phyloP scores from a whole-genome alignment of 306 rosid species.

The Prunus kanzakura region DNA sequence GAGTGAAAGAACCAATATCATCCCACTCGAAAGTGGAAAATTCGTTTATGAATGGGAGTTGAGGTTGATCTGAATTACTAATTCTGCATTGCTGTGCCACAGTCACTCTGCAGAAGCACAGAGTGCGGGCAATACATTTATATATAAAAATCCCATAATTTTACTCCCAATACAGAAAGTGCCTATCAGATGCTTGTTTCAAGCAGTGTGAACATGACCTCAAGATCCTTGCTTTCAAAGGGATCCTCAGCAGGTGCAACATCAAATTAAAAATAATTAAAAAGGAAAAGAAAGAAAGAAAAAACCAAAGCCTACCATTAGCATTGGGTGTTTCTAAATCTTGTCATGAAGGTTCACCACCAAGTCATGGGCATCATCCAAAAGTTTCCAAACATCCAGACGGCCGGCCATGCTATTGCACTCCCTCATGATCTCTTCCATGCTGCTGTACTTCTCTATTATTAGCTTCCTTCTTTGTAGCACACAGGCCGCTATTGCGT shows the following conservation, averaged over 20 bases:
- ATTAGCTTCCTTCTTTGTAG: conserved; percentile 25
- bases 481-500: conserved; percentile 25
- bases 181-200: conserved; percentile 12
- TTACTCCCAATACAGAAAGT: conserved; percentile 10
- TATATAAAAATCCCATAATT: conserved; percentile 4
- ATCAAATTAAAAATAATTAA: not conserved
- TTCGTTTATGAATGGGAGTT: not conserved
- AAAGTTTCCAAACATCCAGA: conserved; percentile 31
- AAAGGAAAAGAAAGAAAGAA: not conserved
- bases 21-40: not conserved
- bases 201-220: conserved; percentile 6
- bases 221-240: conserved; percentile 6
- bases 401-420: conserved; percentile 29
- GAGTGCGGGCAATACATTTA: conserved; percentile 12
- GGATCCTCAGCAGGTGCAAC: conserved; percentile 8
- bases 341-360: conserved; percentile 27
- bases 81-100: conserved; percentile 8
- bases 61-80: conserved; percentile 5
- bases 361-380: conserved; percentile 27
- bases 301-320: not conserved
- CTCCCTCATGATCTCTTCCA: conserved; percentile 33
- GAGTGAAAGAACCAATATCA: too few species aligned
- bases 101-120: not conserved
- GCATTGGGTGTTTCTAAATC: not conserved
- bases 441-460: conserved; percentile 30